Evolutionary conservation across 805 yeast genomes (phyloP).

Genomic region (Yamadazyma nakazawae): DNA sequence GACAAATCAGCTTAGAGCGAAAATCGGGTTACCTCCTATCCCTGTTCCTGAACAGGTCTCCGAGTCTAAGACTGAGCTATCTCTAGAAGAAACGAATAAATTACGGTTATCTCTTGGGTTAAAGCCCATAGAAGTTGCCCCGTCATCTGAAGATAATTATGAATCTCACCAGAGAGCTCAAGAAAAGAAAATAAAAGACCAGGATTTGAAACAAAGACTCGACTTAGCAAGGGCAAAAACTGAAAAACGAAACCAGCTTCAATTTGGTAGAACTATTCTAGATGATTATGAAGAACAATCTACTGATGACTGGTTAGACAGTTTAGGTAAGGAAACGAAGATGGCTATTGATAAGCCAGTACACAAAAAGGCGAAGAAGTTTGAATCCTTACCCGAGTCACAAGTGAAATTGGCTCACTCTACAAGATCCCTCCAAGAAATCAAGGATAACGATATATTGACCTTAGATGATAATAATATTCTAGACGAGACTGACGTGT

Average conservation of each 20-base stretch:
- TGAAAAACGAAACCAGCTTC: slow-evolving; percentile 16
- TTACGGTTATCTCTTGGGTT: slow-evolving; percentile 51
- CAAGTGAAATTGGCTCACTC: slow-evolving; percentile 44
- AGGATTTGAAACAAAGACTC: slow-evolving; percentile 12
- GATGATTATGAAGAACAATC: slow-evolving; percentile 26
- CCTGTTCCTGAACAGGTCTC: slow-evolving; percentile 7
- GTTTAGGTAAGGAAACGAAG: slow-evolving; percentile 18
- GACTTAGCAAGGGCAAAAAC: slow-evolving; percentile 19
- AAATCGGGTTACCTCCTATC: slow-evolving; percentile 40
- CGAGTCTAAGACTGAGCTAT: slow-evolving; percentile 14
- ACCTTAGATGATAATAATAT: slow-evolving; percentile 54
- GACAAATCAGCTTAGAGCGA: slow-evolving; percentile 39
- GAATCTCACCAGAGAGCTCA: neutral
- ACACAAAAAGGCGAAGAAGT: neutral
- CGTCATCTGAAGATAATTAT: neutral
- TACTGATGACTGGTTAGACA: slow-evolving; percentile 43
- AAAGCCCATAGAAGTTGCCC: slow-evolving; percentile 40
- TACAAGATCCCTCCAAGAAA: slow-evolving; percentile 32
- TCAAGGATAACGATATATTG: slow-evolving; percentile 46
- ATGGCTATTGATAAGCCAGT: neutral
- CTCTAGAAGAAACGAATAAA: slow-evolving; percentile 55
- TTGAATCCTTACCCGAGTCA: neutral
- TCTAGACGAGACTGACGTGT: slow-evolving; percentile 27
- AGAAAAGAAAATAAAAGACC: neutral
- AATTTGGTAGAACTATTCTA: slow-evolving; percentile 19